Conservation (phyloP, 768 basidiomycete genomes). For the Dentipellis sp. region DNA sequence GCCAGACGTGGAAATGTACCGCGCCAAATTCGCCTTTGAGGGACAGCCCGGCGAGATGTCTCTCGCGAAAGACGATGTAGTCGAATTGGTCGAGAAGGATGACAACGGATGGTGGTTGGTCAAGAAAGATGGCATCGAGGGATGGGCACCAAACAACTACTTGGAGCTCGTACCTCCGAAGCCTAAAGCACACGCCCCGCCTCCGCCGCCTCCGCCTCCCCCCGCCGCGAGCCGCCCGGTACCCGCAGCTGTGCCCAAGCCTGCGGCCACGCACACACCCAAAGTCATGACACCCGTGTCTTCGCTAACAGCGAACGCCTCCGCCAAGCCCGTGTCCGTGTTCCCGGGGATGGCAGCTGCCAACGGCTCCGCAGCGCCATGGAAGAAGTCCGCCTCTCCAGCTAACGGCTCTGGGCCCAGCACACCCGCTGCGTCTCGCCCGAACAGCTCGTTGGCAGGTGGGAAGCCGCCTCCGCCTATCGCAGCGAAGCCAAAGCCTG, state of each 20-base stretch:
- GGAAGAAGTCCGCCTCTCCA: constrained; percentile 48
- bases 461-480: constrained; percentile 51
- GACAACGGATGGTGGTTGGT: constrained; percentile 99
- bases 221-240: constrained; percentile 32
- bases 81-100: constrained; percentile 87
- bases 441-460: constrained; percentile 37
- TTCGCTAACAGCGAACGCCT: constrained; percentile 44
- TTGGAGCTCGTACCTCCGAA: constrained; percentile 71
- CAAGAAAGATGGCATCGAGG: constrained; percentile 72
- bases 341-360: constrained; percentile 66
- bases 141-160: constrained; percentile 95
- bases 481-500: constrained; percentile 47
- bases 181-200: constrained; percentile 61
- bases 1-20: constrained; percentile 68
- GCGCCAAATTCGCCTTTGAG: constrained; percentile 85
- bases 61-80: constrained; percentile 82
- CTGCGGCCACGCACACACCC: constrained; percentile 15
- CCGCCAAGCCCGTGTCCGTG: constrained; percentile 73
- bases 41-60: constrained; percentile 91
- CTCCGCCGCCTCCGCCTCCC: constrained; percentile 35
- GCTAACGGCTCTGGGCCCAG: constrained; percentile 19
- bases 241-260: constrained; percentile 2
- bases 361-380: constrained; percentile 64
- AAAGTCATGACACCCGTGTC: constrained; percentile 23
- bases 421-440: constrained; percentile 39